A percentile compares a stretch with the other conserved stretches of the same genome.
phyloP scores from a whole-genome alignment of 2,329 filamentous ascomycete genomes.

The Colletotrichum abscissum region DNA sequence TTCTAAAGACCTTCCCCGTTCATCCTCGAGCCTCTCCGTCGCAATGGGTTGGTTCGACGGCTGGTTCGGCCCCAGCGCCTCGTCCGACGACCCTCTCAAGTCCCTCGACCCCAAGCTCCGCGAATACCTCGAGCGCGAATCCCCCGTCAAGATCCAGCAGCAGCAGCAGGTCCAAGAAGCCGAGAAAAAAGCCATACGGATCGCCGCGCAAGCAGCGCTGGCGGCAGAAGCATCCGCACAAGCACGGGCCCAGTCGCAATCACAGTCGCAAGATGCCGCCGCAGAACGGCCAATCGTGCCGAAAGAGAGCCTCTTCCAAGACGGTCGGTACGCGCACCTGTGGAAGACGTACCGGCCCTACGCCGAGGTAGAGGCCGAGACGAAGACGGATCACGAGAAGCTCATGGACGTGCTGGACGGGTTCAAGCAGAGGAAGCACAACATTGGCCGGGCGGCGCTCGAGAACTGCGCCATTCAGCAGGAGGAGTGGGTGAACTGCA shows the following conservation, averaged over 20 bases:
- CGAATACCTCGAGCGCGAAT: constrained; percentile 86
- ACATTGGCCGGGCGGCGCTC: constrained; percentile 83
- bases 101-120: constrained; percentile 86
- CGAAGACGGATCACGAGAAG: constrained; percentile 82
- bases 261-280: constrained; percentile 9
- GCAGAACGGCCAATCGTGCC: constrained; percentile 51
- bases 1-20: background rate
- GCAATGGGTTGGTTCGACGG: constrained; percentile 70
- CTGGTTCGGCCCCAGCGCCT: constrained; percentile 56
- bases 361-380: constrained; percentile 73
- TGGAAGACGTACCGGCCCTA: constrained; percentile 93
- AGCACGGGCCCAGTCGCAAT: constrained; percentile 19
- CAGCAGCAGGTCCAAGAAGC: constrained; percentile 34
- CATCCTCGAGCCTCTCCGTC: background rate
- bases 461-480: constrained; percentile 96
- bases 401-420: constrained; percentile 83
- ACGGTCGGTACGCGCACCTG: constrained; percentile 80
- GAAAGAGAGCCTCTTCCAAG: constrained; percentile 64
- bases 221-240: constrained; percentile 27
- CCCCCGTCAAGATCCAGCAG: constrained; percentile 74
- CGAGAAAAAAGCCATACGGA: constrained; percentile 28
- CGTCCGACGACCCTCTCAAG: constrained; percentile 68
- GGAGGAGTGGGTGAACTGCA: constrained; percentile 84
- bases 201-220: constrained; percentile 35
- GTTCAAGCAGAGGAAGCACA: constrained; percentile 83